Evolutionary conservation across 768 basidiomycete genomes (phyloP).

Genomic region (Tricholoma flavovirens): DNA sequence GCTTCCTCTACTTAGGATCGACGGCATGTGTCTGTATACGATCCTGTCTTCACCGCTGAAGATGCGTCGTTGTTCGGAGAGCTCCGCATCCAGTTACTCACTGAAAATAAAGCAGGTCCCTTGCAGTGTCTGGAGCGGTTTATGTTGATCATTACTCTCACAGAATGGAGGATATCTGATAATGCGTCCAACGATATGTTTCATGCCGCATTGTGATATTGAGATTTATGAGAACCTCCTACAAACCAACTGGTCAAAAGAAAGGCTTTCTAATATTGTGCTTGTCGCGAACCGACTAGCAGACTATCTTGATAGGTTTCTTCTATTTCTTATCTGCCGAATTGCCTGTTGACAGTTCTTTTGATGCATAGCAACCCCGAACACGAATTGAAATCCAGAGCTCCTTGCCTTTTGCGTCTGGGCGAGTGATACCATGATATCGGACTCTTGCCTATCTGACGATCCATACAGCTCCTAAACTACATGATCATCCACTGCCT

Average conservation of each 20-base stretch:
- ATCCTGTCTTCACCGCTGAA: constrained; percentile 67
- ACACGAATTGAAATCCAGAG: constrained; percentile 42
- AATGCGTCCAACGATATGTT: constrained; percentile 51
- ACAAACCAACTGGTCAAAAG: constrained; percentile 51
- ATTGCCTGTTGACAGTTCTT: constrained; percentile 7
- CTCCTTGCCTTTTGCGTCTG: constrained; percentile 47
- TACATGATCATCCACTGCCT: constrained; percentile 46
- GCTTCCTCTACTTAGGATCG: constrained; percentile 33
- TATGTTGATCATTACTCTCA: constrained; percentile 5
- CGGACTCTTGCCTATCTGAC: constrained; percentile 10
- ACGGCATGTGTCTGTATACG: constrained; percentile 49
- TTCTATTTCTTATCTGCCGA: constrained; percentile 4
- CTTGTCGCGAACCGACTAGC: constrained; percentile 61
- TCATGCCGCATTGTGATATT: constrained; percentile 78
- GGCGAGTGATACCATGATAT: constrained; percentile 35
- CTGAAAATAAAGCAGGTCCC: constrained; percentile 46
- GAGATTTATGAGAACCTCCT: constrained; percentile 63
- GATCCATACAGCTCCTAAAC: constrained; percentile 37
- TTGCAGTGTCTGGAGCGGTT: constrained; percentile 1
- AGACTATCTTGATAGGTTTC: constrained; percentile 64
- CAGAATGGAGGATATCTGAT: constrained; percentile 31
- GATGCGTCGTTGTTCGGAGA: constrained; percentile 50
- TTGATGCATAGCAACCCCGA: constrained; percentile 43
- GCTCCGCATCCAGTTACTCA: constrained; percentile 30
- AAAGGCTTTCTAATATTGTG: constrained; percentile 41